Evolutionary conservation across 225 moss, liverwort and hornwort species (phyloP).

Genomic region (Sphagnum contortum): DNA sequence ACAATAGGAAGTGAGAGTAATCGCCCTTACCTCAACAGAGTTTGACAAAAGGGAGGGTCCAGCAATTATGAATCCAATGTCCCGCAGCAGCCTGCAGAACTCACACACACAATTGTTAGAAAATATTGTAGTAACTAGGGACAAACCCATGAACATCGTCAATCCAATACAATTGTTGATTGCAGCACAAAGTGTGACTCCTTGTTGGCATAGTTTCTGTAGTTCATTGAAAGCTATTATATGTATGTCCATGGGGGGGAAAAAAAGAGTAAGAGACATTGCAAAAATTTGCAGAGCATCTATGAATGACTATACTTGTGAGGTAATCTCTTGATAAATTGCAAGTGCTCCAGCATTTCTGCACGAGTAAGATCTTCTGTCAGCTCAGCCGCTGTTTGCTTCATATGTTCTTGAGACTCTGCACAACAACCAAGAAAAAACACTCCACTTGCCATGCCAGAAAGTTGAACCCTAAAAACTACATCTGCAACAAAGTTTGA

Average conservation of each 20-base stretch:
- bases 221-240: background rate
- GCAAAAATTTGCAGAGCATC: too few relatives aligned
- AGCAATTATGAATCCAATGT: slow-evolving; percentile 29
- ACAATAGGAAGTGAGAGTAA: too few relatives aligned
- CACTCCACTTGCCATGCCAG: too few relatives aligned
- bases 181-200: too few relatives aligned
- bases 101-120: too few relatives aligned
- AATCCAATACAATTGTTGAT: too few relatives aligned
- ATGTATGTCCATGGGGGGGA: slow-evolving; percentile 1
- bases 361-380: slow-evolving; percentile 4
- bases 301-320: slow-evolving; percentile 14
- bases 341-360: slow-evolving; percentile 30
- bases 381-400: background rate
- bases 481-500: slow-evolving; percentile 1
- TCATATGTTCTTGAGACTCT: background rate
- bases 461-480: background rate
- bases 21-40: slow-evolving; percentile 24
- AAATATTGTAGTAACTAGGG: too few relatives aligned
- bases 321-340: slow-evolving; percentile 24
- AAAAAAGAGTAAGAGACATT: slow-evolving; percentile 3
- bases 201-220: too few relatives aligned
- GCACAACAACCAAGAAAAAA: too few relatives aligned
- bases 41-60: slow-evolving; percentile 31
- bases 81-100: slow-evolving; percentile 22
- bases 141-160: too few relatives aligned